Conservation (phyloP, 176 grass and related monocot genomes). For the Lolium multiflorum region DNA sequence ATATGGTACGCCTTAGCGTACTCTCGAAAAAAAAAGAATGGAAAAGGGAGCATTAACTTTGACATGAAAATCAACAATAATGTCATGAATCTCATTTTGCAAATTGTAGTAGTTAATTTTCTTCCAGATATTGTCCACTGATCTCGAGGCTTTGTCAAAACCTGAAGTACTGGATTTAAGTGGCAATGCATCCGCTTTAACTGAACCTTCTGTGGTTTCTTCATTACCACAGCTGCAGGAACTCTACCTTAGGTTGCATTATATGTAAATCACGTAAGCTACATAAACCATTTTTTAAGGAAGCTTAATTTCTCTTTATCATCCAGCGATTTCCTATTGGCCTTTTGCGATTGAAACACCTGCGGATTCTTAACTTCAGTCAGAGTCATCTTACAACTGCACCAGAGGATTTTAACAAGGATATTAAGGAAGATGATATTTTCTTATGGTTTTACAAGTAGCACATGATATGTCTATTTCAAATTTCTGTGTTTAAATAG, state of each 20-base stretch:
- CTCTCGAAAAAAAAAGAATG: background rate
- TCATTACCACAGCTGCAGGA: constrained; percentile 65
- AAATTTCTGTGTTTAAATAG: constrained; percentile 47
- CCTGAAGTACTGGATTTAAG: constrained; percentile 90
- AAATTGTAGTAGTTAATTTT: constrained; percentile 35
- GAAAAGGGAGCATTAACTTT: background rate
- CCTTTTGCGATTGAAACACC: constrained; percentile 60
- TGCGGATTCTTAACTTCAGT: constrained; percentile 76
- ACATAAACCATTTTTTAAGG: background rate
- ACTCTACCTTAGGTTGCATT: constrained; percentile 82
- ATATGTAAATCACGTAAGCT: constrained; percentile 39
- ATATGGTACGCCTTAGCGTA: too few relatives aligned
- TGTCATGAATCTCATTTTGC: constrained; percentile 1
- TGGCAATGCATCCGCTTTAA: constrained; percentile 66
- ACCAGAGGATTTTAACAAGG: constrained; percentile 60
- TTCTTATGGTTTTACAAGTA: background rate
- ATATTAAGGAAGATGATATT: background rate
- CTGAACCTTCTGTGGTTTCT: constrained; percentile 74
- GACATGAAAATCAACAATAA: background rate
- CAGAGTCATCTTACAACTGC: constrained; percentile 76
- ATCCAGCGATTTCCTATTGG: constrained; percentile 65
- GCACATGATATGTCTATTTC: background rate
- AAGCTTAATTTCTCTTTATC: constrained; percentile 37
- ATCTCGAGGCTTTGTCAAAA: constrained; percentile 57
- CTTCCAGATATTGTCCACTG: constrained; percentile 67